These are phyloP conservation scores for Rutstroemia sp. DNA, from an alignment of 2,329 filamentous ascomycete species.

Conservation along the genomic window DNA sequence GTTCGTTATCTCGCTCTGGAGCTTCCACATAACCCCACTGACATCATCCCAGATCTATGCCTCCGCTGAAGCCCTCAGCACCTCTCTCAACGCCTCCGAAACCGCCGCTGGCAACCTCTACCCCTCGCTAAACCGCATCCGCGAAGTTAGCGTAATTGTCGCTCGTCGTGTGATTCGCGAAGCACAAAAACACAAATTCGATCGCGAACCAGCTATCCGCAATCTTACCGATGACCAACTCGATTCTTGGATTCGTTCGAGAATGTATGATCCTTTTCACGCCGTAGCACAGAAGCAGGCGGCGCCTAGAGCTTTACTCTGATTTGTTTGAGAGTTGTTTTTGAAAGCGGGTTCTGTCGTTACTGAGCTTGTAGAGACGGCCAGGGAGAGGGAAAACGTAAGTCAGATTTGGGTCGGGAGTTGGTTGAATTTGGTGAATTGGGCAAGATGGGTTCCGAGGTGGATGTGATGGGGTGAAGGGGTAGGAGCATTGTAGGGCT, in stretches of 20 bases:
- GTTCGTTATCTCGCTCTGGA: constrained; percentile 8
- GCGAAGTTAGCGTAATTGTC: constrained; percentile 69
- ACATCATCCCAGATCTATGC: constrained; percentile 60
- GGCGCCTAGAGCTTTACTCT: constrained; percentile 5
- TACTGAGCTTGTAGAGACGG: not conserved
- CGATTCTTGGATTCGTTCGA: constrained; percentile 63
- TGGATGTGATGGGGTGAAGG: not conserved
- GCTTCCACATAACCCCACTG: not conserved
- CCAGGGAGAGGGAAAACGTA: not conserved
- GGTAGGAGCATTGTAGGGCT: too few relatives aligned
- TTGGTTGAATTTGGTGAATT: not conserved
- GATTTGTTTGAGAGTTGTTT: not conserved
- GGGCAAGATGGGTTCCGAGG: constrained; percentile 2
- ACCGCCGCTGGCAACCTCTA: constrained; percentile 54
- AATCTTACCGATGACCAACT: constrained; percentile 36
- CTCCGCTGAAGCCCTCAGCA: constrained; percentile 65
- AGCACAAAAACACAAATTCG: constrained; percentile 61
- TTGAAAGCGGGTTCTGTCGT: not conserved
- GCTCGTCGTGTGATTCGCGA: constrained; percentile 67
- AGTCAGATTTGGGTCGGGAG: too few relatives aligned
- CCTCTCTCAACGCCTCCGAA: constrained; percentile 56
- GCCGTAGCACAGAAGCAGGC: not conserved
- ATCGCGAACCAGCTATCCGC: constrained; percentile 52
- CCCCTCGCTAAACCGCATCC: constrained; percentile 66
- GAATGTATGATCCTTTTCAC: constrained; percentile 63